A percentile compares a stretch with the other conserved stretches of the same genome.
phyloP scores from a whole-genome alignment of 345 rosid species.

The Ceriops zippeliana region DNA sequence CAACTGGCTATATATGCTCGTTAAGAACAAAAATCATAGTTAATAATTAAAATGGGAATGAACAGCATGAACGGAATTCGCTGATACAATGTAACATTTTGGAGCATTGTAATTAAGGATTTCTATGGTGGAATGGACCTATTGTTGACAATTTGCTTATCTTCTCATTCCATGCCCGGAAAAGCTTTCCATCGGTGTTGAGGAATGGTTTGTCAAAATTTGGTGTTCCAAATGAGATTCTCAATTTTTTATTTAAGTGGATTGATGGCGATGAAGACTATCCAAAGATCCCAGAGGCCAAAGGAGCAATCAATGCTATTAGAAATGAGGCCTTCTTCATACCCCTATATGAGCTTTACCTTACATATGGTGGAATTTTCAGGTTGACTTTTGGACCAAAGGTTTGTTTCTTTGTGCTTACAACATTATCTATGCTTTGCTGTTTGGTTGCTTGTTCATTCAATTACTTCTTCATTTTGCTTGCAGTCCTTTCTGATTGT shows the following conservation, averaged over 20 bases:
- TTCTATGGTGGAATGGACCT: neutral
- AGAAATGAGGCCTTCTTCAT: conserved; percentile 85
- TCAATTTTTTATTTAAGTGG: conserved; percentile 58
- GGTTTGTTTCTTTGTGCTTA: conserved; percentile 44
- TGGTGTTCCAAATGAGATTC: conserved; percentile 54
- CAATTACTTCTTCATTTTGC: conserved; percentile 18
- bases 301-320: conserved; percentile 62
- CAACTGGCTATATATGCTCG: too few species aligned
- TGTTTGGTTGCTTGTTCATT: neutral
- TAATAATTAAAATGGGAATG: too few species aligned
- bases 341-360: conserved; percentile 83
- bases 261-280: conserved; percentile 40
- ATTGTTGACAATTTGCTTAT: neutral
- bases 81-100: too few species aligned
- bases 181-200: conserved; percentile 55
- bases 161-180: neutral
- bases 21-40: too few species aligned
- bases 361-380: conserved; percentile 92
- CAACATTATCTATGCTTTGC: neutral
- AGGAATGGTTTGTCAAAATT: conserved; percentile 70
- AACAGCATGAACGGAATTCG: too few species aligned
- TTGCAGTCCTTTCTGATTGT: conserved; percentile 85
- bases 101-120: too few species aligned
- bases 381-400: conserved; percentile 90
- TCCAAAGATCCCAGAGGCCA: conserved; percentile 77